A percentile compares a stretch with the other conserved stretches of the same genome.
Conservation (phyloP, 2,329 filamentous ascomycete genomes). For the Aspergillus terreus region DNA sequence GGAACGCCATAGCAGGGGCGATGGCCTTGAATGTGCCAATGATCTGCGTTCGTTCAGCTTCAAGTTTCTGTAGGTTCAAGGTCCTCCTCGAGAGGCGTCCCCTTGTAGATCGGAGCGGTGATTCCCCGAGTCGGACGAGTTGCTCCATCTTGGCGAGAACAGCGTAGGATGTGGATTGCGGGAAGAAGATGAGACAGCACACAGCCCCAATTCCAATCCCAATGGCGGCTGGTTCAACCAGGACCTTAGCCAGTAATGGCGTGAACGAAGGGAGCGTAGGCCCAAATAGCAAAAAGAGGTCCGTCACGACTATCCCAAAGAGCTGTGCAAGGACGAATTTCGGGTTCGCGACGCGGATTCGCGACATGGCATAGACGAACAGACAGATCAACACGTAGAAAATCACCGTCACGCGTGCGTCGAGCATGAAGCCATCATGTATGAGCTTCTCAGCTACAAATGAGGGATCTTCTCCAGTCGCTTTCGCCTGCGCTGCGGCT, state of each 20-base stretch:
- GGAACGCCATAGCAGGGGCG: slow-evolving; percentile 39
- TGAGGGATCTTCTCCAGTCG: slow-evolving; percentile 25
- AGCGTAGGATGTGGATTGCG: slow-evolving; percentile 46
- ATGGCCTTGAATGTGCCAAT: slow-evolving; percentile 37
- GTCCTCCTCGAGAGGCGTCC: slow-evolving; percentile 14
- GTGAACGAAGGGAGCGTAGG: slow-evolving; percentile 41
- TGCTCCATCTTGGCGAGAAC: slow-evolving; percentile 34
- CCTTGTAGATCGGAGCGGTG: slow-evolving; percentile 27
- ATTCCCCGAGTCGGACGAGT: slow-evolving; percentile 24
- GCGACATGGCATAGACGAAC: slow-evolving; percentile 45
- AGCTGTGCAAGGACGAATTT: slow-evolving; percentile 47
- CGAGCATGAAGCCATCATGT: slow-evolving; percentile 46
- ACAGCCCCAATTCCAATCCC: slow-evolving; percentile 44
- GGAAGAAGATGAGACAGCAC: slow-evolving; percentile 46
- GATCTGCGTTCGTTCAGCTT: slow-evolving; percentile 27
- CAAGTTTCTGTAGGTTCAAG: slow-evolving; percentile 18
- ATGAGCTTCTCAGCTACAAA: slow-evolving; percentile 35
- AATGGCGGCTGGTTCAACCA: slow-evolving; percentile 46
- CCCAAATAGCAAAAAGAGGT: slow-evolving; percentile 44
- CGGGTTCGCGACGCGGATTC: slow-evolving; percentile 43
- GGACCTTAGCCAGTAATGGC: slow-evolving; percentile 32
- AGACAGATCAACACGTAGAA: slow-evolving; percentile 37
- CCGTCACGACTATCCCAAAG: slow-evolving; percentile 45
- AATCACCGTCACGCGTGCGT: slow-evolving; percentile 40
- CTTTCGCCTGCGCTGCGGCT: slow-evolving; percentile 29